A percentile compares a stretch with the other conserved stretches of the same genome.
Evolutionary conservation across 495 filamentous ascomycete species (phyloP).

Genomic region (Pseudoneurospora amorphoporcata): DNA sequence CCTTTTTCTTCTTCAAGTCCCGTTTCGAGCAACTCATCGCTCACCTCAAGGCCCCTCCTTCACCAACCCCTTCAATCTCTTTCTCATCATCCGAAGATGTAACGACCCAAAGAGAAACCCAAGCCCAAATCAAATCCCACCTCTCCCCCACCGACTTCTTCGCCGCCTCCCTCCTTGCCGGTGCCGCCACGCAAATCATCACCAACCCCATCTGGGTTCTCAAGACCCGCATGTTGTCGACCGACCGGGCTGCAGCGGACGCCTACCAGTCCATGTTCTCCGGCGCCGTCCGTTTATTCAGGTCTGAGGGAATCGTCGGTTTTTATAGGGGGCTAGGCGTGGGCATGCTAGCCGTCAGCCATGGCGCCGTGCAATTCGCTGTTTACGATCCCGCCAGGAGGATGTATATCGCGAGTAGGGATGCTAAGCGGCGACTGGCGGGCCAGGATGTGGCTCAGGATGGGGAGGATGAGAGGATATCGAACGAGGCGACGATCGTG

Average conservation of each 20-base stretch:
- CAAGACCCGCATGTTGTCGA: constrained; percentile 94
- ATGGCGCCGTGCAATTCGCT: constrained; percentile 93
- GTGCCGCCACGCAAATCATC: constrained; percentile 60
- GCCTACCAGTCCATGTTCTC: constrained; percentile 71
- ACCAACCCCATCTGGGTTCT: constrained; percentile 99
- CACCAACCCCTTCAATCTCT: background rate
- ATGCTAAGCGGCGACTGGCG: background rate
- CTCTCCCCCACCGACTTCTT: constrained; percentile 76
- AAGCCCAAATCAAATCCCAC: background rate
- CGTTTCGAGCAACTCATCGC: constrained; percentile 31
- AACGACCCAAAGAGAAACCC: background rate
- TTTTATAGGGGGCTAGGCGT: constrained; percentile 80
- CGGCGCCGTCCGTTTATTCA: constrained; percentile 54
- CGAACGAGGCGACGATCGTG: constrained; percentile 65
- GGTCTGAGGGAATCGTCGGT: constrained; percentile 59
- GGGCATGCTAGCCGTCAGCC: constrained; percentile 79
- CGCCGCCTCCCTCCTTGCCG: constrained; percentile 64
- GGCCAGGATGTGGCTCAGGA: background rate
- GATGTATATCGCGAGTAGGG: constrained; percentile 33
- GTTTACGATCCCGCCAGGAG: constrained; percentile 83
- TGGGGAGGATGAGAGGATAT: constrained; percentile 33
- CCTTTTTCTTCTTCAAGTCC: constrained; percentile 71
- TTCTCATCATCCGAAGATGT: background rate
- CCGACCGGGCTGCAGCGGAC: constrained; percentile 56
- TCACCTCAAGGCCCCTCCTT: constrained; percentile 10